Base-by-base conservation (phyloP, 1,284 basidiomycete genomes). In the Flammula alnicola region DNA sequence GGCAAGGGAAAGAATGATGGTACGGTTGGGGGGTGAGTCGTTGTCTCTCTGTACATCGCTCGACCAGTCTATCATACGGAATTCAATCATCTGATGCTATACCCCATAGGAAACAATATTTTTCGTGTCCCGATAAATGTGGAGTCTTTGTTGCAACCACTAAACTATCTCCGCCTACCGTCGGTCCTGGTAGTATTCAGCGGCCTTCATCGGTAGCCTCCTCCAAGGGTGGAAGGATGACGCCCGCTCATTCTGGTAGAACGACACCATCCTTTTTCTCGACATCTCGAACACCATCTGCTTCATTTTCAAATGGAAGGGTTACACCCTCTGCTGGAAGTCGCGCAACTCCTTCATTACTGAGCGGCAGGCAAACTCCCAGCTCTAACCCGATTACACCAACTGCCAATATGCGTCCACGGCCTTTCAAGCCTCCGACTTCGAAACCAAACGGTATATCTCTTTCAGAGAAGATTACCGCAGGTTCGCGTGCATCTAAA, bases 1-100 rank as follows among this genome's bases (percentile, higher is more conserved):
- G 95, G 96, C n/a, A 91, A 91, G 65, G 96, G 96, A 2, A 98
- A 98, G 75, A 99, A 99, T 63, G 85, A 98, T 63, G 96, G 96
- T 16, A 83, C 83, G 36, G 94, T 97, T 3, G 81, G 79, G 56
- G 92, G 91, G 94, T 96, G 64, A 76, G 92, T 68, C 16, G 36
- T 42, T 26, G 37, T 37, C 37, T 27, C 43, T 47, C 19, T 38
- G 33, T 36, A 17, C 23, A 48, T 25, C 11, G 25, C 23, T 31
- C 22, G 42, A 16, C n/a, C 10, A 16, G 23, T 26, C 31, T 39
- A 27, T 30, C 44, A 44, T 31, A 41, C 47, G 35, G 47, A 46
- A 44, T 32, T 31, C 43, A 19, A 33, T 40, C 14, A 33, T 22
- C 41, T 33, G 40, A 30, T 33, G 23, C 35, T 30, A 39, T 41